Evolutionary conservation across 768 basidiomycete species (phyloP).

Genomic region (Boletus tomentosulus): DNA sequence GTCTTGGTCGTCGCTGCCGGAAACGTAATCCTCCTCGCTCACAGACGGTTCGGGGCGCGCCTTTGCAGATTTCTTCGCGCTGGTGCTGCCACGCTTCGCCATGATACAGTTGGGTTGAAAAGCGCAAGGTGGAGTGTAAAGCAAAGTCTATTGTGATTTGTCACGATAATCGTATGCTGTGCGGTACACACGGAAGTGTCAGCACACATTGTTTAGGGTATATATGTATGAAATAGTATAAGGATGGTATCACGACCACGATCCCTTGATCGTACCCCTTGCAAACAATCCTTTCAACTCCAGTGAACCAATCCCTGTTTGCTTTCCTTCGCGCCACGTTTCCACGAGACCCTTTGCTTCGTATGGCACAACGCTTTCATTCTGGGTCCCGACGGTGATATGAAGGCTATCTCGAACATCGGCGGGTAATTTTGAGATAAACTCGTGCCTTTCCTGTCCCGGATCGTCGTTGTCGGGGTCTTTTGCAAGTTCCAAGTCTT

Average conservation of each 20-base stretch:
- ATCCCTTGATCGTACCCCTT: slow-evolving; percentile 31
- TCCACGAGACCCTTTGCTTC: slow-evolving; percentile 70
- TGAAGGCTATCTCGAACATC: slow-evolving; percentile 58
- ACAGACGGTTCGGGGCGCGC: slow-evolving; percentile 4
- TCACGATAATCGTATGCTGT: too few relatives aligned
- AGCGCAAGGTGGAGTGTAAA: too few relatives aligned
- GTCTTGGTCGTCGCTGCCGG: slow-evolving; percentile 13
- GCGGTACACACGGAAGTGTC: too few relatives aligned
- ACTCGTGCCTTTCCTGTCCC: slow-evolving; percentile 39
- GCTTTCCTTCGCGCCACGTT: slow-evolving; percentile 41
- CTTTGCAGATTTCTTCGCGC: background rate
- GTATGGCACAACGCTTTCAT: slow-evolving; percentile 49
- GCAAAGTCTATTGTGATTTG: too few relatives aligned
- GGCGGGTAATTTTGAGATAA: slow-evolving; percentile 44
- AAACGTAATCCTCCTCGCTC: slow-evolving; percentile 10
- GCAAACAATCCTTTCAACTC: slow-evolving; percentile 25
- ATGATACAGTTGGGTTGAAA: background rate
- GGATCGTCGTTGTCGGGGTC: slow-evolving; percentile 27
- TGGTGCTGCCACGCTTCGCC: slow-evolving; percentile 15
- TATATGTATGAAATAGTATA: too few relatives aligned
- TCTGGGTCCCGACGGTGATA: slow-evolving; percentile 79
- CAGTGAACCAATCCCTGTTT: slow-evolving; percentile 26
- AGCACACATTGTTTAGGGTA: too few relatives aligned
- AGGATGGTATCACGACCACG: slow-evolving; percentile 7
- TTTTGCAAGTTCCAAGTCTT: slow-evolving; percentile 43